Base-by-base conservation (phyloP, 2,329 filamentous ascomycete genomes). In the Exophiala sideris region DNA sequence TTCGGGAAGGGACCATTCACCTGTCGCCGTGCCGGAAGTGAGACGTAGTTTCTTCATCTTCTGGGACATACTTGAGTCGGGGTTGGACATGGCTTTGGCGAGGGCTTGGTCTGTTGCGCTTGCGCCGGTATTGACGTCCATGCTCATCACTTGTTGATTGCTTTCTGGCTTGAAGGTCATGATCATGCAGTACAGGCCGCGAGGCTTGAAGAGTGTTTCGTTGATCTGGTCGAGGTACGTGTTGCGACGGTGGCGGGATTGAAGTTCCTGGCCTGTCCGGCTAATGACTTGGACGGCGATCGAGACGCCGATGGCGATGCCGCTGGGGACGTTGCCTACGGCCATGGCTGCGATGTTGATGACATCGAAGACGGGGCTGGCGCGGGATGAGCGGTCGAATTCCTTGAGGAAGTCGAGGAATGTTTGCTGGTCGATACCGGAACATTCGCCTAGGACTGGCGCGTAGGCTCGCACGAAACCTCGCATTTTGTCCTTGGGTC, bases 151-250 rank as follows among this genome's bases (percentile, higher is more conserved):
- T 5, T 56, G 63, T 12, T 68, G 62, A 14, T 62, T 53, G 3
- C 74, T 48, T 40, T 56, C 71, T 0, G 77, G 75, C 48, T 77
- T 77, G 69, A 73, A 82, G 1, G 77, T 77, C 68, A 84, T 75
- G 35, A 86, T 71, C 16, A 81, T 68, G 55, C 73, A 77, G 66
- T 77, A 80, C 0, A 85, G 71, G 0, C 82, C 82, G 1, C 74
- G 74, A 0, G 82, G 81, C 44, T 72, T 74, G 65, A 85, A 86
- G 54, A 82, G 76, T 2, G 78, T 71, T 7, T 76, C 70, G 61
- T 85, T 85, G 61, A 82, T 73, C 34, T 71, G 67, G 59, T 83
- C 75, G 12, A 86, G 72, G 62, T 81, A 85, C 0, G 64, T 68
- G 60, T 83, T 84, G 0, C 77, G 73, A 39, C 73, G 68, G 36